These are phyloP conservation scores for Rhodotorula babjevae DNA, from an alignment of 768 basidiomycete species.

Conservation along the genomic window DNA sequence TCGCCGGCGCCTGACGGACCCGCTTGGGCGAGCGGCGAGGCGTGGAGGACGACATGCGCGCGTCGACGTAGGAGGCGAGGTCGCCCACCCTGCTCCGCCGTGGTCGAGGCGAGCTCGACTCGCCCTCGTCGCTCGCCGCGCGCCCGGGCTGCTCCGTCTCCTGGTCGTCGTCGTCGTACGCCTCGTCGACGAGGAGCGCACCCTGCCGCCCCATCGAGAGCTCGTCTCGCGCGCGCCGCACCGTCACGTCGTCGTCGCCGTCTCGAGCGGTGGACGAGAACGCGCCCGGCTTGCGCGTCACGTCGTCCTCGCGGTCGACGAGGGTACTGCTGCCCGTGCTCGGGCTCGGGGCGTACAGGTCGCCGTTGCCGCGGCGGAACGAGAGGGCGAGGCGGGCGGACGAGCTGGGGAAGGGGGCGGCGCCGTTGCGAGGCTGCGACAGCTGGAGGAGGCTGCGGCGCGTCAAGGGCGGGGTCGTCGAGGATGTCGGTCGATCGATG, in stretches of 20 bases:
- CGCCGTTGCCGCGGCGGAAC: background rate
- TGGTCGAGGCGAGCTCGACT: constrained; percentile 27
- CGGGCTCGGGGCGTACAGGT: constrained; percentile 19
- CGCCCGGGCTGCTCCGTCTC: background rate
- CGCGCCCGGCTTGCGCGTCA: background rate
- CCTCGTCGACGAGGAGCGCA: background rate
- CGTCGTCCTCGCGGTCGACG: constrained; percentile 30
- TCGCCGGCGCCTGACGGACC: background rate
- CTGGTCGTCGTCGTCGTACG: background rate
- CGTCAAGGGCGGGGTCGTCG: constrained; percentile 15
- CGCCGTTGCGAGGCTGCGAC: background rate
- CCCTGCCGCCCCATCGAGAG: background rate
- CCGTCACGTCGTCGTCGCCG: constrained; percentile 3
- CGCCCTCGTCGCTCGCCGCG: constrained; percentile 13
- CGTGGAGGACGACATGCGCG: background rate
- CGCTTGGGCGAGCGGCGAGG: background rate
- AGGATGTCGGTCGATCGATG: background rate
- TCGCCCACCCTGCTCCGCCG: constrained; percentile 16
- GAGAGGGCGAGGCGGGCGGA: background rate
- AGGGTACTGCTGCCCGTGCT: constrained; percentile 35
- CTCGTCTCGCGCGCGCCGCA: background rate
- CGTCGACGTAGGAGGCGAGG: constrained; percentile 27
- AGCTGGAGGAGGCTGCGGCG: constrained; percentile 7
- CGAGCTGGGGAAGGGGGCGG: too few species aligned
- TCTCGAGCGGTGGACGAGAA: background rate